phyloP scores from a whole-genome alignment of 768 basidiomycete species.

The Boletus coccyginus region DNA sequence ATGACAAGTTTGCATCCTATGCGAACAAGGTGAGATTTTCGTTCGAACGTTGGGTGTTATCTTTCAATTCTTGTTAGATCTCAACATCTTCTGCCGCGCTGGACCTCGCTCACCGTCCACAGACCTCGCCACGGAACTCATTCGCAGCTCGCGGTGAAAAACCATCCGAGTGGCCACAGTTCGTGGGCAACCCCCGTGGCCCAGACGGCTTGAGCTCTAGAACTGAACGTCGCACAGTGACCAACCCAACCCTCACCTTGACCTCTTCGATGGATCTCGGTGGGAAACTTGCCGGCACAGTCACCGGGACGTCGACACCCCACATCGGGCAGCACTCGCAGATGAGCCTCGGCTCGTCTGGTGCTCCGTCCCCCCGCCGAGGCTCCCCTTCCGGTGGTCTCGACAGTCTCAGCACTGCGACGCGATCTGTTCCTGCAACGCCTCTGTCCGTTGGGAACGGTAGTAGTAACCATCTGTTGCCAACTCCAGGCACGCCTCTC shows the following conservation, averaged over 20 bases:
- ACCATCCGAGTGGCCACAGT: conserved; percentile 94
- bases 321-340: conserved; percentile 63
- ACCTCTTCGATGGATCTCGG: conserved; percentile 53
- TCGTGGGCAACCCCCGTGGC: conserved; percentile 58
- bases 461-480: conserved; percentile 48
- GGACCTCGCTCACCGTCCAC: conserved; percentile 87
- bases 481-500: conserved; percentile 63
- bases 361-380: conserved; percentile 58
- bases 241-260: conserved; percentile 68
- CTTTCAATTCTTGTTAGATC: conserved; percentile 42
- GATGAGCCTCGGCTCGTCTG: conserved; percentile 31
- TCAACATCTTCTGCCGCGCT: conserved; percentile 89
- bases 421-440: conserved; percentile 83
- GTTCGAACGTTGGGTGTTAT: neutral
- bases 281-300: conserved; percentile 42
- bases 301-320: conserved; percentile 63
- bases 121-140: conserved; percentile 68
- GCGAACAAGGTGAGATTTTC: conserved; percentile 54
- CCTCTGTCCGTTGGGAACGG: conserved; percentile 58
- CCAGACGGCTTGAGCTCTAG: conserved; percentile 57
- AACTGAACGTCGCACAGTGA: conserved; percentile 66
- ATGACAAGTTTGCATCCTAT: conserved; percentile 78
- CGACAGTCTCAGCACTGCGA: conserved; percentile 56
- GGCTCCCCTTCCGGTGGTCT: conserved; percentile 68
- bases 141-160: conserved; percentile 62